Percentiles rank a stretch among this genome's conserved stretches.
These are phyloP conservation scores for Pseudogymnoascus sp. DNA, from an alignment of 2,329 filamentous ascomycete species.

Conservation along the genomic window DNA sequence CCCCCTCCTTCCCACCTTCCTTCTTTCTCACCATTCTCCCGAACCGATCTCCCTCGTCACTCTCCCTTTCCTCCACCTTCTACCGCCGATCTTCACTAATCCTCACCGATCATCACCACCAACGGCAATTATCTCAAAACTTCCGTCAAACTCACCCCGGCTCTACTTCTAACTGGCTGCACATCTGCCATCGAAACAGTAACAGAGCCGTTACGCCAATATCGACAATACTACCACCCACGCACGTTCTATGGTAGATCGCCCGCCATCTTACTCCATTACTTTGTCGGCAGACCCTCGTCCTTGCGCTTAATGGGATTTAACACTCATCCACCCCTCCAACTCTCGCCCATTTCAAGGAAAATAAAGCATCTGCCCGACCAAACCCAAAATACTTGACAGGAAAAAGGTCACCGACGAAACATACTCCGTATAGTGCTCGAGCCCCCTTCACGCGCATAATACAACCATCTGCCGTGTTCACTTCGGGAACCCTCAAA, in stretches of 20 bases:
- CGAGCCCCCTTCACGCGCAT: neutral
- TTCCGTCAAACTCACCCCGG: neutral
- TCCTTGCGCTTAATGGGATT: neutral
- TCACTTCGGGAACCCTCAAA: neutral
- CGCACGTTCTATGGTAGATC: neutral
- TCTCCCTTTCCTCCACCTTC: neutral
- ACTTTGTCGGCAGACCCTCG: neutral
- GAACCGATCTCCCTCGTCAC: neutral
- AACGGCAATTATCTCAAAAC: conserved; percentile 1
- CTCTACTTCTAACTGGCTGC: neutral
- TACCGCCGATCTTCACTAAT: neutral
- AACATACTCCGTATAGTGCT: neutral
- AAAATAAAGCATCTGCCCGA: neutral
- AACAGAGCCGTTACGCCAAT: neutral
- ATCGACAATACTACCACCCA: neutral
- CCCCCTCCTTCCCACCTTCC: neutral
- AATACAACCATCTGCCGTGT: neutral
- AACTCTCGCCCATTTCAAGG: neutral
- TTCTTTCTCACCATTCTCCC: neutral
- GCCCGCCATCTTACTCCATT: neutral
- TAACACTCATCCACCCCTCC: neutral
- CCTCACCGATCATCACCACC: neutral
- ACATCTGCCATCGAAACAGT: neutral
- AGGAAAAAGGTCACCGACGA: neutral
- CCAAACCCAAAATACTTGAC: neutral